phyloP scores from a whole-genome alignment of 768 basidiomycete genomes.

The Auriscalpium vulgare region DNA sequence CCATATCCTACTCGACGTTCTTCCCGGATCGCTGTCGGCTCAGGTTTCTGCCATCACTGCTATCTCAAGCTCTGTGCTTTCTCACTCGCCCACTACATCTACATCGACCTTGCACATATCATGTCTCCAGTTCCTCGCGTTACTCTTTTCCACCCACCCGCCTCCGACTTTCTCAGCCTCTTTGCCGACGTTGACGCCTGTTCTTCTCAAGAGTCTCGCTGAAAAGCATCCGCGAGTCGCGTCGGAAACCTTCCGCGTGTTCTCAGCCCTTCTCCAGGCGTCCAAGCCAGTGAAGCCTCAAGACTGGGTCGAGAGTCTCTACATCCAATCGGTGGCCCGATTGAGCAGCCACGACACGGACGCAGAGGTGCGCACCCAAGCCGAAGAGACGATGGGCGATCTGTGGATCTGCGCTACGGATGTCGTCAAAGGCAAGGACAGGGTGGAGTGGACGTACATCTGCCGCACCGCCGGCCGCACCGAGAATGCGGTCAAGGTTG shows the following conservation, averaged over 20 bases:
- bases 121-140: constrained; percentile 75
- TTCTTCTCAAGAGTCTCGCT: constrained; percentile 61
- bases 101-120: constrained; percentile 79
- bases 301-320: constrained; percentile 68
- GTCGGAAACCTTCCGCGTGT: constrained; percentile 82
- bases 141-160: constrained; percentile 72
- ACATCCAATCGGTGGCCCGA: constrained; percentile 62
- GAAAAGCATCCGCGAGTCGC: constrained; percentile 88
- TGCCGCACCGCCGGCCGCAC: constrained; percentile 64
- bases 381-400: constrained; percentile 78
- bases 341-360: constrained; percentile 81
- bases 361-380: constrained; percentile 77
- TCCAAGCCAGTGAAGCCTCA: constrained; percentile 57
- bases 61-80: constrained; percentile 56
- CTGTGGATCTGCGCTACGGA: constrained; percentile 85
- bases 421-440: constrained; percentile 49
- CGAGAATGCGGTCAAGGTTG: constrained; percentile 71
- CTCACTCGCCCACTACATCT: constrained; percentile 62
- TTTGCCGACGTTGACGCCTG: constrained; percentile 63
- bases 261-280: constrained; percentile 73
- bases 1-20: constrained; percentile 63
- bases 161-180: constrained; percentile 49
- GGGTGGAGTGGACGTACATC: constrained; percentile 76
- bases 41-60: constrained; percentile 58
- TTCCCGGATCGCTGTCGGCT: constrained; percentile 73